Evolutionary conservation across 768 basidiomycete species (phyloP), one percentile per base, ranked within the genome.

Genomic region (Neoboletus magnificus): DNA sequence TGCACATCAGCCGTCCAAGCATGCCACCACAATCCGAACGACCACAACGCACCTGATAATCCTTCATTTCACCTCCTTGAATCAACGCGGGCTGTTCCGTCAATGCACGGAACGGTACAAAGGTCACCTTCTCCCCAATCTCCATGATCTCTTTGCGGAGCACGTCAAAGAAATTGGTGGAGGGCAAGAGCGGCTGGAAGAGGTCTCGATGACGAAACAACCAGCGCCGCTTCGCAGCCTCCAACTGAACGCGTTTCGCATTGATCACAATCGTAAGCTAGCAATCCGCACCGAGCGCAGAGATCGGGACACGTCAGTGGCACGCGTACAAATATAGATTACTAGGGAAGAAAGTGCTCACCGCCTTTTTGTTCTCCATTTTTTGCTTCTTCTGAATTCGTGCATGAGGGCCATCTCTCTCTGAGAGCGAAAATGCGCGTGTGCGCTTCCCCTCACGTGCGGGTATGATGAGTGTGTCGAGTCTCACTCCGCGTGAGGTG

Each of bases 41-140:
- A 32, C 12, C 13, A 59, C 72, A 7, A n/a, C 52, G 10, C 37
- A 81, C 81, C 76, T 90, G 88, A 69, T 89, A 89, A 50, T 84
- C 84, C 66, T 89, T 89, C 78, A 89, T 81, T 25, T 74, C 69
- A 16, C 86, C 88, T 10, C 78, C 79, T 18, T 71, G 71, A 29
- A 89, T 74, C 37, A 80, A 69, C 7, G 61, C 55, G 0, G 84
- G 85, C 58, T 86, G 84, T 40, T 73, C 70, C 23, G 72, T 72
- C 46, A 81, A 55, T 20, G 72, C 59, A 46, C 71, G 76, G 18
- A 74, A 67, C 5, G 77, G 78, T 0, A 69, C 64, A 58, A 69
- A 76, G 5, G 64, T 30, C 23, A 55, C 62, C 45, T 61, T 62
- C 6, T 55, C 71, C 23, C 48, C 63, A 29, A 73, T 36, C 32